Evolutionary conservation across 129 eudicot species (phyloP).

Genomic region (Kitagawia praeruptora): DNA sequence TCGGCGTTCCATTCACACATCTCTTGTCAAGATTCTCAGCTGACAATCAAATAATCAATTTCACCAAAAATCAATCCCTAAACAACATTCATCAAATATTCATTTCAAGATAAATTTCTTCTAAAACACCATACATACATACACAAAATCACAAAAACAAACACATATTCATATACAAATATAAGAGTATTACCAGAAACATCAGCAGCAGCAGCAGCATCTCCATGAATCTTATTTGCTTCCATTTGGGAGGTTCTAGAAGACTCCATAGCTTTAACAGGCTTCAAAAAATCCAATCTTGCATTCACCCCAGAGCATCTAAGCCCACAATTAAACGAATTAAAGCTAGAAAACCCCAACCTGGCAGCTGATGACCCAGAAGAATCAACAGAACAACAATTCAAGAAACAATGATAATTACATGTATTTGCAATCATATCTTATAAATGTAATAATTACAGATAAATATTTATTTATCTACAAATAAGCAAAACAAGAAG

Average conservation of each 20-base stretch:
- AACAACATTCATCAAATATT: not conserved
- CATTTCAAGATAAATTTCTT: not conserved
- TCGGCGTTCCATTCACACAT: constrained; percentile 30
- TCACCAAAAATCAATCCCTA: too few species aligned
- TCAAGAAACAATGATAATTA: not conserved
- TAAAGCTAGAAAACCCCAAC: constrained; percentile 4
- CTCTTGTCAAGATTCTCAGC: constrained; percentile 26
- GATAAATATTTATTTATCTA: too few species aligned
- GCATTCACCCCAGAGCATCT: not conserved
- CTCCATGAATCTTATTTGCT: constrained; percentile 17
- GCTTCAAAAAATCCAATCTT: constrained; percentile 34
- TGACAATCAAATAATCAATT: constrained; percentile 4
- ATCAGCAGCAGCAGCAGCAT: not conserved
- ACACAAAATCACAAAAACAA: not conserved
- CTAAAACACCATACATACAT: not conserved
- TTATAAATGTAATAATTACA: not conserved
- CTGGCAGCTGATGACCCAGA: constrained; percentile 6
- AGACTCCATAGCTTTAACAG: constrained; percentile 42
- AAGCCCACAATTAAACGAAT: not conserved
- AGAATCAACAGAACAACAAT: constrained; percentile 2
- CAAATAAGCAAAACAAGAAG: not conserved
- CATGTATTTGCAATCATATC: constrained; percentile 17
- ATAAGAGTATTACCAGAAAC: constrained; percentile 7
- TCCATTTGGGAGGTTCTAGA: constrained; percentile 26
- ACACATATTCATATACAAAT: not conserved